phyloP scores from a whole-genome alignment of 331 rosid species.

The Phaseolus coccineus region DNA sequence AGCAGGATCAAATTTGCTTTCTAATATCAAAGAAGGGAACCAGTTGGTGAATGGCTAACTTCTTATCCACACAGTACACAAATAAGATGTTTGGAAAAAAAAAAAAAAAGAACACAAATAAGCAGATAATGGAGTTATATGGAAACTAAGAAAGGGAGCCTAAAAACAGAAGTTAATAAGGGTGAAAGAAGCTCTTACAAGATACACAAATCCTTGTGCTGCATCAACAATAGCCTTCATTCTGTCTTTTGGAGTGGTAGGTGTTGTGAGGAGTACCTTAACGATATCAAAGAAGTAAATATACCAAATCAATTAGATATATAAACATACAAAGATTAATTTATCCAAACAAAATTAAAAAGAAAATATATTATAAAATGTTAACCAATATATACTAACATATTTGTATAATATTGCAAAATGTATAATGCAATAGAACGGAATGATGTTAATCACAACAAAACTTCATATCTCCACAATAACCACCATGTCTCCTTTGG shows the following conservation, averaged over 20 bases:
- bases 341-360: slow-evolving; percentile 8
- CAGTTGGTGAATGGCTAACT: slow-evolving; percentile 25
- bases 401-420: background rate
- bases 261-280: slow-evolving; percentile 93
- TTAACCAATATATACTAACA: slow-evolving; percentile 13
- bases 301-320: slow-evolving; percentile 39
- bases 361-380: background rate
- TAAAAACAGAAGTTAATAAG: slow-evolving; percentile 6
- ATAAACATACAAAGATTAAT: background rate
- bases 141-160: background rate
- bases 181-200: slow-evolving; percentile 60
- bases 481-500: slow-evolving; percentile 22
- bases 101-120: background rate
- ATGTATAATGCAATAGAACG: slow-evolving; percentile 10
- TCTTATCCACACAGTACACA: background rate
- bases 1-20: background rate
- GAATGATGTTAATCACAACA: slow-evolving; percentile 15
- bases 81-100: background rate
- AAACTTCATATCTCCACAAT: slow-evolving; percentile 34
- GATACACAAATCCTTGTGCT: slow-evolving; percentile 86
- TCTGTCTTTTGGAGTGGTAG: slow-evolving; percentile 81
- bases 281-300: slow-evolving; percentile 38
- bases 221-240: slow-evolving; percentile 91
- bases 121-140: background rate
- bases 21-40: background rate